Evolutionary conservation across 1,139 yeast genomes (phyloP).

Genomic region (Protomyces inouyei): DNA sequence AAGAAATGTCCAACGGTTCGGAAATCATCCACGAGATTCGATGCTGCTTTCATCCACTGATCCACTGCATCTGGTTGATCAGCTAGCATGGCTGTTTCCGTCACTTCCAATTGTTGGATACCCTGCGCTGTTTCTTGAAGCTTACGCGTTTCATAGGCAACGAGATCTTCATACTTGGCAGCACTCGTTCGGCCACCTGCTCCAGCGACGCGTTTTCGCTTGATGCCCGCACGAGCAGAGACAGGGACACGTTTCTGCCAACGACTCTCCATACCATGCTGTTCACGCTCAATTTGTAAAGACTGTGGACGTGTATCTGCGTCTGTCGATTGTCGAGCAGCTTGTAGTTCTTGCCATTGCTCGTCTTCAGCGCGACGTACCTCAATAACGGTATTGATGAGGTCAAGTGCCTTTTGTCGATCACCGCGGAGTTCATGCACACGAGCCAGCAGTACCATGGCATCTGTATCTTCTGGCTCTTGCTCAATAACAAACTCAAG

Average conservation of each 20-base stretch:
- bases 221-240: conserved; percentile 2
- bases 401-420: conserved; percentile 53
- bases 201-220: conserved; percentile 6
- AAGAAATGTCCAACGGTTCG: conserved; percentile 71
- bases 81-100: conserved; percentile 50
- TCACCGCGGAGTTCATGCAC: conserved; percentile 65
- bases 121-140: conserved; percentile 21
- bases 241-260: background rate
- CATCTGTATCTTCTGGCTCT: conserved; percentile 65
- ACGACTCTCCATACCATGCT: background rate
- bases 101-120: conserved; percentile 51
- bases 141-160: conserved; percentile 23
- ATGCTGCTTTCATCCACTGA: conserved; percentile 81
- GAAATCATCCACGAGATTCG: conserved; percentile 77
- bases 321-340: no score
- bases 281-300: background rate
- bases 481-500: conserved; percentile 53
- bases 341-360: conserved; percentile 37
- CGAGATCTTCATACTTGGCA: conserved; percentile 1
- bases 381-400: conserved; percentile 49
- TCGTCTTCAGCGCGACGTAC: conserved; percentile 27
- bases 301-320: conserved; percentile 21
- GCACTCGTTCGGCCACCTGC: background rate
- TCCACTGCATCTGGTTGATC: conserved; percentile 61
- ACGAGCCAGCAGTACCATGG: conserved; percentile 75